These are phyloP conservation scores for Lotus japonicus DNA, from an alignment of 306 rosid genomes.

Conservation along the genomic window DNA sequence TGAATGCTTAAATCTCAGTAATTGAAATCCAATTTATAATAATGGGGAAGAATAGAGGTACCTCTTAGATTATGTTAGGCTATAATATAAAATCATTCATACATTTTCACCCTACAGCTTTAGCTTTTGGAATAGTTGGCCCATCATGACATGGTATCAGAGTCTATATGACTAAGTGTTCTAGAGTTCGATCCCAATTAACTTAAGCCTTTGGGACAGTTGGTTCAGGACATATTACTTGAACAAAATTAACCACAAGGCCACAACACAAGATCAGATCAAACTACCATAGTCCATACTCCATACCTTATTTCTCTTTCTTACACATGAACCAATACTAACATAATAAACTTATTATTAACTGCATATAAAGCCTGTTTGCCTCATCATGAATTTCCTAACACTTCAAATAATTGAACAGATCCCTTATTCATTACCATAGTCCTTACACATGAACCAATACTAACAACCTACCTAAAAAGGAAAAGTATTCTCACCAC, in stretches of 20 bases:
- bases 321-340: no score
- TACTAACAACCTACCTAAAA: constrained; percentile 36
- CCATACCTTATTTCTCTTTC: no score
- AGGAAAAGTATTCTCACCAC: constrained; percentile 64
- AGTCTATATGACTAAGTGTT: no score
- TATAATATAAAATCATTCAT: no score
- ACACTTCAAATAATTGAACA: neutral
- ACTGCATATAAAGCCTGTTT: neutral
- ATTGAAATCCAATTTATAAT: neutral
- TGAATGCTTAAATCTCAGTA: neutral
- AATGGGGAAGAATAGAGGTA: neutral
- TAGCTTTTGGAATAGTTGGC: no score
- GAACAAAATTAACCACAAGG: neutral
- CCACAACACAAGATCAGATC: neutral
- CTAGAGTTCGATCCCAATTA: no score
- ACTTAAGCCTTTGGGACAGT: no score
- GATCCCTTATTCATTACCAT: constrained; percentile 9
- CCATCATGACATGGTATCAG: no score
- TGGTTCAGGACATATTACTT: no score
- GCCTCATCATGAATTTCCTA: neutral
- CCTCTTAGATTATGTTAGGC: no score
- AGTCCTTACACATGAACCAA: constrained; percentile 20
- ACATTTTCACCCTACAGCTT: no score
- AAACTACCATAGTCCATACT: neutral
- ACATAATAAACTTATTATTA: no score